A percentile compares a stretch with the other conserved stretches of the same genome.
phyloP scores from a whole-genome alignment of 208 protist species.

The Wallacemonas rigidus region DNA sequence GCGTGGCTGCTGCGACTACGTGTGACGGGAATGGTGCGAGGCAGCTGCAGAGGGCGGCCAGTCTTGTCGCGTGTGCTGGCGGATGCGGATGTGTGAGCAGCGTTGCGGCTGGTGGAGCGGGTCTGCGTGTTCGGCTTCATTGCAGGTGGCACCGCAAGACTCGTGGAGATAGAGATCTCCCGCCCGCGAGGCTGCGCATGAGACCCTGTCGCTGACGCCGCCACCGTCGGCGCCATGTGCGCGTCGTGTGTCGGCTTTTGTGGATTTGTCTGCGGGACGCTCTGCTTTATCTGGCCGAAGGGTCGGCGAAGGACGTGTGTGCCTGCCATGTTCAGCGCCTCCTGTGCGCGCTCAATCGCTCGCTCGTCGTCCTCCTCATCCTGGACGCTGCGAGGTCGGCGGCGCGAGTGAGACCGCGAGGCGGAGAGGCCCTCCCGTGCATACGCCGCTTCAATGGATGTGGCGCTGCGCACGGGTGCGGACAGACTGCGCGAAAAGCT shows the following conservation, averaged over 20 bases:
- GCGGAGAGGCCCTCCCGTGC: neutral
- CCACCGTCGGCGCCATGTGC: neutral
- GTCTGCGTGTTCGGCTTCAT: neutral
- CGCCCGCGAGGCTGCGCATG: too few relatives aligned
- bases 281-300: constrained; percentile 20
- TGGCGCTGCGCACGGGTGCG: constrained; percentile 1
- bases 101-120: constrained; percentile 8
- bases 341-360: constrained; percentile 37
- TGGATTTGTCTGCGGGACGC: neutral
- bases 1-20: constrained; percentile 11
- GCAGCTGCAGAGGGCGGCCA: neutral
- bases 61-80: neutral
- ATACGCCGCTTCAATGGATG: constrained; percentile 4
- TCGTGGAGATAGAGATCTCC: too few relatives aligned
- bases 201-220: neutral
- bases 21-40: constrained; percentile 15
- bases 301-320: constrained; percentile 32
- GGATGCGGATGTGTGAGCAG: neutral
- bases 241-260: too few relatives aligned
- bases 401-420: neutral
- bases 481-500: constrained; percentile 19
- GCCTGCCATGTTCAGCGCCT: constrained; percentile 32
- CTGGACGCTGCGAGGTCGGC: neutral
- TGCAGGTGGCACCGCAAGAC: constrained; percentile 5
- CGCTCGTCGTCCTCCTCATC: constrained; percentile 28